phyloP scores from a whole-genome alignment of 768 basidiomycete species.

The Peribolospora baueri region DNA sequence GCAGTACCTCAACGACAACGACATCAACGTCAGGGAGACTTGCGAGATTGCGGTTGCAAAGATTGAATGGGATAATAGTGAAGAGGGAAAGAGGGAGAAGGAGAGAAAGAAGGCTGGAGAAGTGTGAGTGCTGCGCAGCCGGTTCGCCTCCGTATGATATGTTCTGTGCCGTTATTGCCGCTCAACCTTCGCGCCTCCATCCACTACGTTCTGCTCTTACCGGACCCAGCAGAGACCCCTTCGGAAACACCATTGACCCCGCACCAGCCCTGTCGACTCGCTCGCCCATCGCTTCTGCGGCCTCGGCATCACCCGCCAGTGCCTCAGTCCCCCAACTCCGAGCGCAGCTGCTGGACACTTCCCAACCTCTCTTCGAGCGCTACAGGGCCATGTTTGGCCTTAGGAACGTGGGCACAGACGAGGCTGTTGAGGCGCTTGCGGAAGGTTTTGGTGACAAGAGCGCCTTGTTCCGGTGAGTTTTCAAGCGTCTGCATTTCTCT shows the following conservation, averaged over 20 bases:
- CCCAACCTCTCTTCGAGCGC: constrained; percentile 58
- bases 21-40: constrained; percentile 54
- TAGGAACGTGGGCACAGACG: constrained; percentile 54
- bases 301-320: constrained; percentile 10
- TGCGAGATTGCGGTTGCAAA: constrained; percentile 91
- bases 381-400: constrained; percentile 98
- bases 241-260: constrained; percentile 29
- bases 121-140: constrained; percentile 6
- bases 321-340: constrained; percentile 32
- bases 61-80: constrained; percentile 57
- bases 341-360: constrained; percentile 36
- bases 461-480: constrained; percentile 67
- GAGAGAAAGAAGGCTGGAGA: constrained; percentile 8
- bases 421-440: constrained; percentile 72
- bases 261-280: constrained; percentile 44
- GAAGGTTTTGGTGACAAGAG: constrained; percentile 71
- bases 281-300: constrained; percentile 17
- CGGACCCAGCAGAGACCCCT: too few relatives aligned
- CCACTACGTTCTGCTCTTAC: neutral
- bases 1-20: constrained; percentile 44
- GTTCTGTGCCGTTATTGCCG: too few relatives aligned
- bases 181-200: constrained; percentile 34
- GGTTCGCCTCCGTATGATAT: too few relatives aligned
- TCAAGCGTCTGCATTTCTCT: neutral
- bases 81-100: constrained; percentile 16